Base-by-base conservation (phyloP, 2,329 filamentous ascomycete species). In the Fusarium chaquense region DNA sequence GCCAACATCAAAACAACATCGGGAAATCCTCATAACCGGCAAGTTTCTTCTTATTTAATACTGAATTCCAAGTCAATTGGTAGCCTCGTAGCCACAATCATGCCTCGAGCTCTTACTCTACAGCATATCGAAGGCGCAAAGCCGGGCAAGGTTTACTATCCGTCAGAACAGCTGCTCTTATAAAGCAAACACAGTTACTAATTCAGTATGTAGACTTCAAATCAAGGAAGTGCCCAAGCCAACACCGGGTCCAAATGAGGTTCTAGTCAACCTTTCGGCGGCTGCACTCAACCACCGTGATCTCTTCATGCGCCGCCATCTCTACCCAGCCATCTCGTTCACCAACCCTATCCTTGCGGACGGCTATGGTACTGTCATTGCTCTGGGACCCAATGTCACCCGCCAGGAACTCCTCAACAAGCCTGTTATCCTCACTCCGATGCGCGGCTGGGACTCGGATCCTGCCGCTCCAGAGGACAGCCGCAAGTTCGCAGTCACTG, bases 281-380 rank as follows among this genome's bases (percentile, higher is more conserved):
- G 92, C 91, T 2, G 91, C 95, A 16, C 89, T 98, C 52, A 98
- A 98, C 83, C 96, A 98, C 83, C 92, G 94, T 74, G 96, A 98
- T 80, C 89, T 97, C 73, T 98, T 98, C 83, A 92, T 97, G 80
- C 92, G 95, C 57, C 94, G 96, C 79, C 91, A 94, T 76, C 89
- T 97, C 41, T 98, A 98, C 83, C 95, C 95, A 0, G 91, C 88
- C 73, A 91, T 93, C 55, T 91, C 91, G 15, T 97, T 97, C 79
- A 86, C 87, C 63, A 84, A 90, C 8, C 93, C 95, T 1, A 83
- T 98, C 43, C 86, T 97, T 28, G 89, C 94, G 64, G 95, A 98
- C 78, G 95, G 93, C 69, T 90, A 87, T 72, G 95, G 94, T 57
- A 83, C 87, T 60, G 93, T 98, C 6, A 85, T 90, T 32, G 82